Evolutionary conservation across 176 grass and related monocot species (phyloP).

Genomic region (Urochloa ruziziensis): DNA sequence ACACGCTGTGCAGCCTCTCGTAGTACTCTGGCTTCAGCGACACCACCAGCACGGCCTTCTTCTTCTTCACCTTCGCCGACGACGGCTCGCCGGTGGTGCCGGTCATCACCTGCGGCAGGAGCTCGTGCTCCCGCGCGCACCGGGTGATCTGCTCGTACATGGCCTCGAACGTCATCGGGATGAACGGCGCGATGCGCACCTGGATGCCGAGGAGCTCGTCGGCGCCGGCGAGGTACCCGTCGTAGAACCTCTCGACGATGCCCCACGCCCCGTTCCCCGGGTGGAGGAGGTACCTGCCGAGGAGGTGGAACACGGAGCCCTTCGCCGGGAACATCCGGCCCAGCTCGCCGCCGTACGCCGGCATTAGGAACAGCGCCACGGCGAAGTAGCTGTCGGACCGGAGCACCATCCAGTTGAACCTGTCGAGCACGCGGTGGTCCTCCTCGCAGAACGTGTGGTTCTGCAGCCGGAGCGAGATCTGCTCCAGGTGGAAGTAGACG

Average conservation of each 20-base stretch:
- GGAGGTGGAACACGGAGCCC: conserved; percentile 70
- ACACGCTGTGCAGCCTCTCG: conserved; percentile 57
- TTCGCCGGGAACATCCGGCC: conserved; percentile 63
- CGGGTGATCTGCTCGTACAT: conserved; percentile 49
- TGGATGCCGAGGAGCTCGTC: conserved; percentile 64
- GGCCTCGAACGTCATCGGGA: conserved; percentile 22
- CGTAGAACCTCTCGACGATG: conserved; percentile 52
- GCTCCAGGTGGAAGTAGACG: conserved; percentile 61
- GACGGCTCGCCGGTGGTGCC: not conserved
- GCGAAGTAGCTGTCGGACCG: conserved; percentile 80
- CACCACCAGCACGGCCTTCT: conserved; percentile 51
- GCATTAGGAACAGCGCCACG: conserved; percentile 58
- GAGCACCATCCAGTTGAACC: conserved; percentile 69
- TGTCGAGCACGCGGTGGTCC: conserved; percentile 46
- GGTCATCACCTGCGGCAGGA: conserved; percentile 49
- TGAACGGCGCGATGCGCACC: conserved; percentile 30
- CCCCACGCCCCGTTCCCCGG: conserved; percentile 69
- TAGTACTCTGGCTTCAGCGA: conserved; percentile 60
- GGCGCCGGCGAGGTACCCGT: conserved; percentile 63
- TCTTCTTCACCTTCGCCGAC: conserved; percentile 39
- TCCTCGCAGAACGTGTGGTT: conserved; percentile 70
- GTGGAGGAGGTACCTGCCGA: conserved; percentile 74
- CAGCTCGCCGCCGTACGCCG: conserved; percentile 53
- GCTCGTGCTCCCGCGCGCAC: conserved; percentile 43
- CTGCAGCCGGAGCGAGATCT: conserved; percentile 15